phyloP scores from a whole-genome alignment of 805 yeast genomes.

The Candida golubevii region DNA sequence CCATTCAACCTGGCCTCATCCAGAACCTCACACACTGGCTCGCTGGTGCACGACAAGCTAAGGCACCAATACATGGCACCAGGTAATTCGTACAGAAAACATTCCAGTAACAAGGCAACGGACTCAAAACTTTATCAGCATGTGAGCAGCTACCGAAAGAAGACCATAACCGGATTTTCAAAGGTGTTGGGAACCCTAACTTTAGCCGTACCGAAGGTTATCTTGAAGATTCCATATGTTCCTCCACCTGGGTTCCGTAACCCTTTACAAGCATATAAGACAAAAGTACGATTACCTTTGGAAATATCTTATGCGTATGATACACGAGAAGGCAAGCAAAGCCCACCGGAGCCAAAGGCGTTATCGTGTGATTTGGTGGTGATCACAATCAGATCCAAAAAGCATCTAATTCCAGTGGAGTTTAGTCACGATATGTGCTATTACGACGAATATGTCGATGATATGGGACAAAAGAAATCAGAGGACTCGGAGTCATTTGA shows the following conservation, averaged over 20 bases:
- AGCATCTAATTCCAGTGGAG: conserved; percentile 37
- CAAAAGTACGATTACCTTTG: conserved; percentile 28
- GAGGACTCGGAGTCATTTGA: conserved; percentile 27
- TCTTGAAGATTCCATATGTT: conserved; percentile 26
- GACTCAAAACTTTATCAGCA: conserved; percentile 25
- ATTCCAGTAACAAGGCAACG: conserved; percentile 10
- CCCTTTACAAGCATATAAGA: conserved; percentile 11
- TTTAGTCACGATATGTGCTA: conserved; percentile 38
- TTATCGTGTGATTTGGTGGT: conserved; percentile 33
- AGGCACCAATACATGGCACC: conserved; percentile 31
- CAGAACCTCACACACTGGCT: conserved; percentile 3
- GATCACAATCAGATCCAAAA: conserved; percentile 32
- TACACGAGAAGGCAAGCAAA: conserved; percentile 4
- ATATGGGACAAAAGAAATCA: conserved; percentile 20
- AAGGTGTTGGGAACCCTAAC: conserved; percentile 30
- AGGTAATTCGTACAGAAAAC: conserved; percentile 17
- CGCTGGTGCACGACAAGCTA: conserved; percentile 17
- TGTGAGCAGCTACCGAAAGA: conserved; percentile 30
- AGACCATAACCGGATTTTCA: conserved; percentile 29
- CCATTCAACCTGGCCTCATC: conserved; percentile 12
- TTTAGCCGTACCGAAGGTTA: conserved; percentile 32
- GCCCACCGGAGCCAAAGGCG: conserved; percentile 32
- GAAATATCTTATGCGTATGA: conserved; percentile 26
- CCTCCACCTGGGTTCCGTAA: conserved; percentile 30
- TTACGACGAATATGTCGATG: conserved; percentile 27